Conservation (phyloP, 257 asterid genomes). For the Rhazya stricta region DNA sequence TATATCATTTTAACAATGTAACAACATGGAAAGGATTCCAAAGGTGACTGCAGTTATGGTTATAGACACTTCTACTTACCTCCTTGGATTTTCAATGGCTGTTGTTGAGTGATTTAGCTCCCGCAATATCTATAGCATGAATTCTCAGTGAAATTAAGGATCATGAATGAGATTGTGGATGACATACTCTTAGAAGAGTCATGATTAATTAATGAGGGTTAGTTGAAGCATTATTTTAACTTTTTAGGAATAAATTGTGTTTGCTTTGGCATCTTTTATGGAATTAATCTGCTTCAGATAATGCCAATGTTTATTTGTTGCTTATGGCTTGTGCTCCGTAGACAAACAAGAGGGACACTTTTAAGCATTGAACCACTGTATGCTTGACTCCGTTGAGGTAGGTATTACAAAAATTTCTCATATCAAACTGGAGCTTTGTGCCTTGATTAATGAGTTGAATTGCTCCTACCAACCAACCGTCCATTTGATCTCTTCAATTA, state of each 20-base stretch:
- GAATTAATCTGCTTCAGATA: not conserved
- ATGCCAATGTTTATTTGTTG: not conserved
- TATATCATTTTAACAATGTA: not conserved
- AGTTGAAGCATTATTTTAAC: not conserved
- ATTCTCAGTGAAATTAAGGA: not conserved
- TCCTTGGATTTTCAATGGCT: not conserved
- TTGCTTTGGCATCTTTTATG: not conserved
- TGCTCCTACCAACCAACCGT: not conserved
- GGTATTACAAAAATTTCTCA: not conserved
- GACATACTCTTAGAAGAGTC: no score
- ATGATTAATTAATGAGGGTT: not conserved
- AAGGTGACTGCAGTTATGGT: not conserved
- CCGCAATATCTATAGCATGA: not conserved
- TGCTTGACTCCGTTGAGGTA: not conserved
- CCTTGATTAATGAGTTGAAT: not conserved
- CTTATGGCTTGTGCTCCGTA: not conserved
- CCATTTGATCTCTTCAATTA: not conserved
- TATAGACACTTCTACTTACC: not conserved
- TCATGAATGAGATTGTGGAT: not conserved
- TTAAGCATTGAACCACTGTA: not conserved
- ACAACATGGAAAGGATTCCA: not conserved
- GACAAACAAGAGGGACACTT: not conserved
- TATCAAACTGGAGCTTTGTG: not conserved
- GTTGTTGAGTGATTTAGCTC: not conserved
- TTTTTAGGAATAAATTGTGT: not conserved